These are phyloP conservation scores for Apium graveolens DNA, from an alignment of 129 eudicot species.

Conservation along the genomic window DNA sequence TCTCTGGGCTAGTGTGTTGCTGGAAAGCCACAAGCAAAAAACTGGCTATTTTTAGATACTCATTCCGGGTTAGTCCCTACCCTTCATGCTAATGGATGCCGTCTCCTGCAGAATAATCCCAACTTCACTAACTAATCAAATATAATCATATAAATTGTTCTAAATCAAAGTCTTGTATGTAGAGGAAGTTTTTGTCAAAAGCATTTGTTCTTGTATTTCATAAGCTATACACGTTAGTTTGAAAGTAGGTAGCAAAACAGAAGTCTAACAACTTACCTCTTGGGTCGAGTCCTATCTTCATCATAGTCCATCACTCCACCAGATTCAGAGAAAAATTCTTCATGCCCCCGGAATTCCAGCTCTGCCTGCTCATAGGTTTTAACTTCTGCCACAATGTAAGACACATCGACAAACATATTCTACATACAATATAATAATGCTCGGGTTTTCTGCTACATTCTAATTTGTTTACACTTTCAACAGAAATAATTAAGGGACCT, in stretches of 20 bases:
- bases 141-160: not conserved
- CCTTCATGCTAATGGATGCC: slow-evolving; percentile 61
- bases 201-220: not conserved
- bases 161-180: not conserved
- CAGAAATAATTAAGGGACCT: not conserved
- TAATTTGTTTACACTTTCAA: not conserved
- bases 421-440: slow-evolving; percentile 9
- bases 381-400: slow-evolving; percentile 96
- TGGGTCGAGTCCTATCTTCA: slow-evolving; percentile 66
- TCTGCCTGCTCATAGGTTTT: slow-evolving; percentile 93
- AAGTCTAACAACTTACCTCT: slow-evolving; percentile 52
- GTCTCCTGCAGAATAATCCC: slow-evolving; percentile 54
- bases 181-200: not conserved
- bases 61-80: slow-evolving; percentile 7
- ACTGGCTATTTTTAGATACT: slow-evolving; percentile 19
- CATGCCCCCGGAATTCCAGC: slow-evolving; percentile 74
- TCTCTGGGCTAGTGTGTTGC: slow-evolving; percentile 18
- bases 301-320: slow-evolving; percentile 85
- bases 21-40: slow-evolving; percentile 27
- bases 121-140: not conserved
- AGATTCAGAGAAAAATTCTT: slow-evolving; percentile 68
- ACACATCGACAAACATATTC: slow-evolving; percentile 72
- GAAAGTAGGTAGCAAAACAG: not conserved
- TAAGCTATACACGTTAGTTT: not conserved
- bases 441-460: not conserved